These are phyloP conservation scores for Aspergillus asperescens DNA, from an alignment of 495 filamentous ascomycete species.

Conservation along the genomic window DNA sequence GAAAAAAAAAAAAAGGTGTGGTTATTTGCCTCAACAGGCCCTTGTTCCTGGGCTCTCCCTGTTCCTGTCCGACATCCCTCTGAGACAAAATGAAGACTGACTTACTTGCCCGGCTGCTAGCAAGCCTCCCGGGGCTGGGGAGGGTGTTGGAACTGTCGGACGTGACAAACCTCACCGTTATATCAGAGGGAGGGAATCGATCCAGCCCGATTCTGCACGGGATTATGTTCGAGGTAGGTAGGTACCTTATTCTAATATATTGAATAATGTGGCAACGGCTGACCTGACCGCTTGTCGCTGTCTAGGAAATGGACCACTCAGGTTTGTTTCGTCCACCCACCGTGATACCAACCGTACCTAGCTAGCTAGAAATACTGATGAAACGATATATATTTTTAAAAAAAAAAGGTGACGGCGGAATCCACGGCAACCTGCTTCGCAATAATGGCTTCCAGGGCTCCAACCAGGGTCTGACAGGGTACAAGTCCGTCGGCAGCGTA, in stretches of 20 bases:
- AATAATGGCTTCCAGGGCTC: conserved; percentile 69
- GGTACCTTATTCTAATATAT: neutral
- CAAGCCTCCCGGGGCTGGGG: too few species aligned
- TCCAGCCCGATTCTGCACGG: conserved; percentile 54
- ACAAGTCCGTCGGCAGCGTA: conserved; percentile 49
- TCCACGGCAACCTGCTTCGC: conserved; percentile 67
- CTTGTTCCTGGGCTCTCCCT: too few species aligned
- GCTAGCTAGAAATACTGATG: neutral
- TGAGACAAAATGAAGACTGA: too few species aligned
- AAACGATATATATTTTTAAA: neutral
- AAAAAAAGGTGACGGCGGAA: conserved; percentile 56
- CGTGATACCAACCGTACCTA: neutral
- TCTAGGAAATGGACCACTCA: conserved; percentile 67
- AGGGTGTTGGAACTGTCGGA: too few species aligned
- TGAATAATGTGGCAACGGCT: neutral
- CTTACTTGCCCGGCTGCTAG: too few species aligned
- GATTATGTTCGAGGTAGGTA: conserved; percentile 57
- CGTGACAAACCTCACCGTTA: conserved; percentile 13
- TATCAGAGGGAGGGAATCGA: conserved; percentile 45
- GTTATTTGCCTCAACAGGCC: too few species aligned
- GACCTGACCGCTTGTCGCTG: too few species aligned
- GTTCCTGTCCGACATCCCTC: too few species aligned
- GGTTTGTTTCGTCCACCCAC: conserved; percentile 29
- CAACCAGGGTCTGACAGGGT: conserved; percentile 45
- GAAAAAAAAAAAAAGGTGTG: too few species aligned